These are phyloP conservation scores for Alternaria incomplexa DNA, from an alignment of 2,329 filamentous ascomycete genomes.

Conservation along the genomic window DNA sequence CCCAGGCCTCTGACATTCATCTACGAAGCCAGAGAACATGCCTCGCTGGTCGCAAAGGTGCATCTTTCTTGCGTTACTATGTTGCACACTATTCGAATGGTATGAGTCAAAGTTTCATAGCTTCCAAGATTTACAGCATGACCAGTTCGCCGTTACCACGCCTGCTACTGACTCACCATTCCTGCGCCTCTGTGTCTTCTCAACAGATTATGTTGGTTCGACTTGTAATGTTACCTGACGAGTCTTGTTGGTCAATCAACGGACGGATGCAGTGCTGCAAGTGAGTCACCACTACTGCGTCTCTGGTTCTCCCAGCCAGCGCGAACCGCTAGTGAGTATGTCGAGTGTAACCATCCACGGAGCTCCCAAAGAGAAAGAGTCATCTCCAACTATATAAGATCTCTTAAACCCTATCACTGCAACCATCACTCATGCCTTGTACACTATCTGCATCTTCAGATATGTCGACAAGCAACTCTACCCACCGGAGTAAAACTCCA, in stretches of 20 bases:
- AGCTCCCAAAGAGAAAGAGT: background rate
- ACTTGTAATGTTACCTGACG: background rate
- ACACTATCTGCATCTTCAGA: background rate
- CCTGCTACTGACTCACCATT: background rate
- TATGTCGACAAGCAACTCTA: background rate
- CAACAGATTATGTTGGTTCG: background rate
- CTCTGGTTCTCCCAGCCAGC: background rate
- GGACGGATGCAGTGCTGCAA: background rate
- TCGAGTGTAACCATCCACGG: background rate
- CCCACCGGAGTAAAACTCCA: background rate
- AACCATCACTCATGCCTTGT: background rate
- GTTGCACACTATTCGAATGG: background rate
- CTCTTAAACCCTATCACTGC: background rate
- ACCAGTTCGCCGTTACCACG: background rate
- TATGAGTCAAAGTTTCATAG: background rate
- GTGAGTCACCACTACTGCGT: background rate
- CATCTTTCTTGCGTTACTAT: background rate
- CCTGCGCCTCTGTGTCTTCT: background rate
- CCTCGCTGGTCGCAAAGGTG: background rate
- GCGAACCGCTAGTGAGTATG: background rate
- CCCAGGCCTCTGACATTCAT: background rate
- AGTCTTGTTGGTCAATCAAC: background rate
- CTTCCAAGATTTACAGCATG: background rate
- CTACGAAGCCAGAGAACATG: background rate
- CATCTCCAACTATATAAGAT: background rate